phyloP scores from a whole-genome alignment of 2,329 filamentous ascomycete genomes.

The Simplicillium aogashimaense region DNA sequence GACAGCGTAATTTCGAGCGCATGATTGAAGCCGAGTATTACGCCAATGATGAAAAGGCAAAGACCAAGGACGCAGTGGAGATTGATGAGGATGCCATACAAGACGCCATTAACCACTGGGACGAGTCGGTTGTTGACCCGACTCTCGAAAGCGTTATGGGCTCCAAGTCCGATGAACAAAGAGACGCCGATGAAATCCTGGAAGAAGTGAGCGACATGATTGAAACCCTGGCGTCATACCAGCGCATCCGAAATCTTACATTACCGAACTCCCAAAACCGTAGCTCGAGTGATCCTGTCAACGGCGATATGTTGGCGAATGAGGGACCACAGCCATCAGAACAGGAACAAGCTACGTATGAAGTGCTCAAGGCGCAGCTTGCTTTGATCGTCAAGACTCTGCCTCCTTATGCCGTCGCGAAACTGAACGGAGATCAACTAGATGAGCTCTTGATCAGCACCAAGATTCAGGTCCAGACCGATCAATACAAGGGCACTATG shows the following conservation, averaged over 20 bases:
- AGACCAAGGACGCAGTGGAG: conserved; percentile 25
- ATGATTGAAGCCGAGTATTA: conserved; percentile 45
- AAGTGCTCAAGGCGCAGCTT: conserved; percentile 66
- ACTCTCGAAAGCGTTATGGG: conserved; percentile 43
- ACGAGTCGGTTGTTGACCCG: conserved; percentile 47
- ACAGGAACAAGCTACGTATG: conserved; percentile 53
- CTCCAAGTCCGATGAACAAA: conserved; percentile 47
- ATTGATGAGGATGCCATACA: conserved; percentile 43
- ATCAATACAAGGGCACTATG: conserved; percentile 69
- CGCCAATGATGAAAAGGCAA: conserved; percentile 25
- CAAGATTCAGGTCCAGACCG: conserved; percentile 62
- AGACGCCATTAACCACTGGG: conserved; percentile 47
- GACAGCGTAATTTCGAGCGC: conserved; percentile 55
- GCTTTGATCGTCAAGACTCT: conserved; percentile 63
- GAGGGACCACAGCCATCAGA: conserved; percentile 59
- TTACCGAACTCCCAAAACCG: conserved; percentile 54
- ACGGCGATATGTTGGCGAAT: conserved; percentile 57
- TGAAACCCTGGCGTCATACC: conserved; percentile 67
- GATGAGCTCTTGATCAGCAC: conserved; percentile 74
- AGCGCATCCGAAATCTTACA: conserved; percentile 66
- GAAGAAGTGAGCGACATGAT: conserved; percentile 67
- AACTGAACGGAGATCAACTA: conserved; percentile 78
- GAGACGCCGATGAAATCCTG: conserved; percentile 60
- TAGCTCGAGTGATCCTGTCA: conserved; percentile 50
- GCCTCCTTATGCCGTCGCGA: conserved; percentile 77